Evolutionary conservation across 2,329 filamentous ascomycete species (phyloP).

Genomic region (Aspergillus sp.): DNA sequence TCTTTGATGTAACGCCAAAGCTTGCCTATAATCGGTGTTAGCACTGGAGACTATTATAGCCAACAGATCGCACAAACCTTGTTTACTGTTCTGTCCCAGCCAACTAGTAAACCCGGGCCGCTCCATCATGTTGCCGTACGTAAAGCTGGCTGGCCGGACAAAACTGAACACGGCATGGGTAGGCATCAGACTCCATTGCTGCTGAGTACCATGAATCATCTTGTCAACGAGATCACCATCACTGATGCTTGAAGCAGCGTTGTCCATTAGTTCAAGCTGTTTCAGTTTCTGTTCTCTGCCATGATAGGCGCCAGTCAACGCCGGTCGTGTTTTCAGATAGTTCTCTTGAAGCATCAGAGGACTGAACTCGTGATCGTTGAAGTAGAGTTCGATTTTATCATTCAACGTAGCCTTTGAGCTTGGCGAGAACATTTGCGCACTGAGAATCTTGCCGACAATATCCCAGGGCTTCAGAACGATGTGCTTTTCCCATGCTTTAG

Average conservation of each 20-base stretch:
- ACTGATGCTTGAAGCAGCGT: conserved; percentile 92
- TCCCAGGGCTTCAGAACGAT: conserved; percentile 97
- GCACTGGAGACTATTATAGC: neutral
- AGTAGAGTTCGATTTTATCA: conserved; percentile 98
- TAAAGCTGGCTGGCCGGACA: conserved; percentile 83
- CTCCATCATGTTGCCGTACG: conserved; percentile 74
- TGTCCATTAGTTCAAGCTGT: conserved; percentile 79
- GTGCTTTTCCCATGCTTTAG: conserved; percentile 98
- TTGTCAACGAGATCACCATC: conserved; percentile 94
- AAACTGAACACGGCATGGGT: conserved; percentile 95
- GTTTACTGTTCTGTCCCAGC: conserved; percentile 94
- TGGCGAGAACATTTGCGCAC: conserved; percentile 79
- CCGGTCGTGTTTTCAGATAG: conserved; percentile 82
- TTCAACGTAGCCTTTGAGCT: conserved; percentile 86
- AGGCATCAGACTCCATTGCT: conserved; percentile 98
- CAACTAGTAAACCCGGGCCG: conserved; percentile 80
- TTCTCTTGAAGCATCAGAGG: conserved; percentile 98
- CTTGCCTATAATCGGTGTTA: conserved; percentile 47
- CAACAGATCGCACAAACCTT: conserved; percentile 54
- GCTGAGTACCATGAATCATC: conserved; percentile 97
- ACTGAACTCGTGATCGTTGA: conserved; percentile 98
- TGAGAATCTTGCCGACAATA: conserved; percentile 90
- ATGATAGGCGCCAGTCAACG: conserved; percentile 62
- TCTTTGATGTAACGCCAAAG: conserved; percentile 83
- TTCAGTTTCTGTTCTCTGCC: conserved; percentile 75